Conservation (phyloP, 768 basidiomycete genomes). For the Phylloporus scabripes region DNA sequence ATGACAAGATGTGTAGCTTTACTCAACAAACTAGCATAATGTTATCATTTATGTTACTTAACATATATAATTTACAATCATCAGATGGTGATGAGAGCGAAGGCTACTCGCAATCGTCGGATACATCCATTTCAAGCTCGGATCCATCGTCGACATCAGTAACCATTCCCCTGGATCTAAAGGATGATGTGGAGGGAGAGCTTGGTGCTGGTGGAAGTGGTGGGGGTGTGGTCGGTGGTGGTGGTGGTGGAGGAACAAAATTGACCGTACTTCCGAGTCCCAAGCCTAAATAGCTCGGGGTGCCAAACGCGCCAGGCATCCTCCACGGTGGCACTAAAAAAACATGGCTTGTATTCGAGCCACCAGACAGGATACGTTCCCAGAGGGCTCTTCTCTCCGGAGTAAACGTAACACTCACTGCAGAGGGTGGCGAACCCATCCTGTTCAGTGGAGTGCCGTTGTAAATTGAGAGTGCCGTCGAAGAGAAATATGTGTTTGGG, state of each 20-base stretch:
- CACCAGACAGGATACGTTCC: slow-evolving; percentile 31
- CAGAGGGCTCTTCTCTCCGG: slow-evolving; percentile 37
- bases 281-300: neutral
- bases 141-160: slow-evolving; percentile 6
- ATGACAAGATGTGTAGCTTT: slow-evolving; percentile 24
- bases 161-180: neutral
- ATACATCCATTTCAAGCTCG: slow-evolving; percentile 25
- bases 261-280: slow-evolving; percentile 8
- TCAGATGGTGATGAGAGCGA: neutral
- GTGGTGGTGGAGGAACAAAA: slow-evolving; percentile 23
- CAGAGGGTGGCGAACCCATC: slow-evolving; percentile 21
- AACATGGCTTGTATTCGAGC: neutral
- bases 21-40: slow-evolving; percentile 8
- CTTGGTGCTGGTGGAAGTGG: slow-evolving; percentile 28
- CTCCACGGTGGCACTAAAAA: slow-evolving; percentile 19
- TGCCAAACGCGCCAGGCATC: slow-evolving; percentile 15
- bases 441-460: slow-evolving; percentile 34
- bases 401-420: slow-evolving; percentile 30
- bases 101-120: slow-evolving; percentile 22
- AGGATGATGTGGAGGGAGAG: neutral
- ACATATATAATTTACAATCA: neutral
- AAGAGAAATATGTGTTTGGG: slow-evolving; percentile 55
- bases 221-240: slow-evolving; percentile 30
- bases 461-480: slow-evolving; percentile 48
- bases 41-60: neutral